Conservation (phyloP, 2,329 filamentous ascomycete genomes). For the Ascochyta clinopodiicola region DNA sequence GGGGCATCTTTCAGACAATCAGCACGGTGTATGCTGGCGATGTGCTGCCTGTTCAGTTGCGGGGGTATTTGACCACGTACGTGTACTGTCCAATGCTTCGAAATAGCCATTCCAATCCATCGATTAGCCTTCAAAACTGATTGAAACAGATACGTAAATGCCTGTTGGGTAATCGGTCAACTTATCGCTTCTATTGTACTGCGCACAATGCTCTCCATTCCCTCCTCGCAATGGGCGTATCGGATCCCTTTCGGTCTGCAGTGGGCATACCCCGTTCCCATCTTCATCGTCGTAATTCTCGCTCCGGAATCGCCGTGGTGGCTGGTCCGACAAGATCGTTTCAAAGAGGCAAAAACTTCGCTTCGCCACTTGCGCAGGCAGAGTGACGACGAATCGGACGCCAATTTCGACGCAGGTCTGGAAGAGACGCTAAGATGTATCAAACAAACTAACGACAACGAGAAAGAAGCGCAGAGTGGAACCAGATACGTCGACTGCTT, state of each 20-base stretch:
- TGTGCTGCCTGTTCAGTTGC: constrained; percentile 71
- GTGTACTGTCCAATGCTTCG: background rate
- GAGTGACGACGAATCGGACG: constrained; percentile 12
- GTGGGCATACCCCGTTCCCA: constrained; percentile 59
- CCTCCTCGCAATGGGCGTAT: constrained; percentile 67
- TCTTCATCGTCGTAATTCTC: constrained; percentile 67
- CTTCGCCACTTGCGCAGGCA: constrained; percentile 21
- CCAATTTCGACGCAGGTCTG: constrained; percentile 8
- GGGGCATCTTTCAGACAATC: constrained; percentile 50
- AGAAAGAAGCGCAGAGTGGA: constrained; percentile 69
- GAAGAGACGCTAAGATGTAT: constrained; percentile 62
- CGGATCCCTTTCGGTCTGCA: constrained; percentile 69
- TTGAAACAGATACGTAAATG: constrained; percentile 34
- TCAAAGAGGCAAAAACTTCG: constrained; percentile 64
- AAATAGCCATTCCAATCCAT: no score
- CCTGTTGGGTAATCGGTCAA: constrained; percentile 58
- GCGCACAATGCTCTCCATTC: constrained; percentile 65
- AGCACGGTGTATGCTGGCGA: constrained; percentile 56
- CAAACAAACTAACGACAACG: constrained; percentile 80
- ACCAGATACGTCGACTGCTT: constrained; percentile 82
- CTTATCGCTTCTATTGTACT: constrained; percentile 72
- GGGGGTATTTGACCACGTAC: constrained; percentile 63
- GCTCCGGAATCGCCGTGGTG: constrained; percentile 75
- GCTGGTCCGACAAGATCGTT: constrained; percentile 68
- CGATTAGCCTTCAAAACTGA: background rate